phyloP scores from a whole-genome alignment of 345 rosid genomes.

The Diplotaxis tenuifolia region DNA sequence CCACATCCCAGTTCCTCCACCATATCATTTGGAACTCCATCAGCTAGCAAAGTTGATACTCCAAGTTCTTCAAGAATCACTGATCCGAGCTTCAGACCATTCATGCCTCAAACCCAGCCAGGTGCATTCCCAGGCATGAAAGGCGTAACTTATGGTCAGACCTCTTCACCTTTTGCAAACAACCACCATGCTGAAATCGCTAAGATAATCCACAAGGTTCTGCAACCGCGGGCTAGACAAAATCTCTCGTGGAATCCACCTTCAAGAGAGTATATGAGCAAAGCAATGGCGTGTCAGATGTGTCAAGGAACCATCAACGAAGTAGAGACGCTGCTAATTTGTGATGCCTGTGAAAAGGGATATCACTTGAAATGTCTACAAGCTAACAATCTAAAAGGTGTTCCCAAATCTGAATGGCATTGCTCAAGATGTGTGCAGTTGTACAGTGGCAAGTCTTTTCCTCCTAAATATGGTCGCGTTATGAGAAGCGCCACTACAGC shows the following conservation, averaged over 20 bases:
- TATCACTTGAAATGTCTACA: conserved; percentile 86
- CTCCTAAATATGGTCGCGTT: conserved; percentile 97
- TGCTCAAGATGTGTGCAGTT: conserved; percentile 73
- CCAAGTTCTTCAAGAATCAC: conserved; percentile 53
- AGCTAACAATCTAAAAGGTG: conserved; percentile 59
- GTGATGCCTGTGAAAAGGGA: conserved; percentile 97
- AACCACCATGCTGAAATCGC: conserved; percentile 71
- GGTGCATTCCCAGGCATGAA: conserved; percentile 52
- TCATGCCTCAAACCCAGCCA: conserved; percentile 50
- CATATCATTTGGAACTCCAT: conserved; percentile 47
- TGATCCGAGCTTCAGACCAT: conserved; percentile 59
- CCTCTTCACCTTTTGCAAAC: conserved; percentile 48
- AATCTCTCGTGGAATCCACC: conserved; percentile 90
- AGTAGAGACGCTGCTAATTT: conserved; percentile 77
- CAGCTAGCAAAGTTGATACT: conserved; percentile 52
- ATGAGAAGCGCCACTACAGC: conserved; percentile 58
- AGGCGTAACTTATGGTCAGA: conserved; percentile 50
- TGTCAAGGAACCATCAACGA: conserved; percentile 70
- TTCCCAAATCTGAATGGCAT: conserved; percentile 97
- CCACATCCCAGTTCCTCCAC: conserved; percentile 48
- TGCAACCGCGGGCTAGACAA: conserved; percentile 69
- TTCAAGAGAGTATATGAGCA: conserved; percentile 93
- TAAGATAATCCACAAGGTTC: conserved; percentile 63
- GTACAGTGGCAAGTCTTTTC: conserved; percentile 86
- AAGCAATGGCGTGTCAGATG: conserved; percentile 70